Conservation (phyloP, 768 basidiomycete species). For the Chalciporus piperatus region DNA sequence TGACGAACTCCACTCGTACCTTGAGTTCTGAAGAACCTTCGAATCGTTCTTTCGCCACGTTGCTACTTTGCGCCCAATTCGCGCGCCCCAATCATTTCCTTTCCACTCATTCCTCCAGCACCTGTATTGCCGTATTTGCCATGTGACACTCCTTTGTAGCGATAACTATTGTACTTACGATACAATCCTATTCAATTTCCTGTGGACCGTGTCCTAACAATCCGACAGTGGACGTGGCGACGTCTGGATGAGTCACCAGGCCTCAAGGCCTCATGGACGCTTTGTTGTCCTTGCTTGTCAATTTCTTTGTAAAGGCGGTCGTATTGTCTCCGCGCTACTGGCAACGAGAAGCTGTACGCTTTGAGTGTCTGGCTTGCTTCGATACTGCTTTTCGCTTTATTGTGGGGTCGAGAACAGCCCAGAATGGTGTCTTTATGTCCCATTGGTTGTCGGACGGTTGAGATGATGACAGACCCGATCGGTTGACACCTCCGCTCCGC, state of each 20-base stretch:
- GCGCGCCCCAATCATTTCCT: not conserved
- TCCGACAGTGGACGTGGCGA: too few relatives aligned
- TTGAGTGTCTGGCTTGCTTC: not conserved
- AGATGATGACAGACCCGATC: conserved; percentile 3
- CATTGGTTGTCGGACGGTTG: conserved; percentile 1
- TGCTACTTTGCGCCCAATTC: not conserved
- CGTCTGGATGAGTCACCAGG: conserved; percentile 10
- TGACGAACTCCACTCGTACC: conserved; percentile 24
- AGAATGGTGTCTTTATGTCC: not conserved
- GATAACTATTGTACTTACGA: conserved; percentile 6
- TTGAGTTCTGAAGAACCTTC: conserved; percentile 14
- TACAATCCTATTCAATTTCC: not conserved
- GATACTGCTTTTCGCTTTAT: not conserved
- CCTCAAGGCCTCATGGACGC: too few relatives aligned
- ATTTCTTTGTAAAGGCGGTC: not conserved
- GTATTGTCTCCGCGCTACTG: conserved; percentile 2
- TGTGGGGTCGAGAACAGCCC: not conserved
- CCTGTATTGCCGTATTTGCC: not conserved
- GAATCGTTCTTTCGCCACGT: conserved; percentile 1
- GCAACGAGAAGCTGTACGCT: conserved; percentile 6
- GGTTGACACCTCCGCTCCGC: conserved; percentile 7
- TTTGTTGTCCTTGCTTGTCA: conserved; percentile 12
- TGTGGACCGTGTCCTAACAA: not conserved
- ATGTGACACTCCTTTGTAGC: conserved; percentile 12
- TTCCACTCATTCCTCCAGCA: not conserved